Evolutionary conservation across 768 basidiomycete genomes (phyloP), one percentile per base, ranked within the genome.

Genomic region (Antrodiella citrinella): DNA sequence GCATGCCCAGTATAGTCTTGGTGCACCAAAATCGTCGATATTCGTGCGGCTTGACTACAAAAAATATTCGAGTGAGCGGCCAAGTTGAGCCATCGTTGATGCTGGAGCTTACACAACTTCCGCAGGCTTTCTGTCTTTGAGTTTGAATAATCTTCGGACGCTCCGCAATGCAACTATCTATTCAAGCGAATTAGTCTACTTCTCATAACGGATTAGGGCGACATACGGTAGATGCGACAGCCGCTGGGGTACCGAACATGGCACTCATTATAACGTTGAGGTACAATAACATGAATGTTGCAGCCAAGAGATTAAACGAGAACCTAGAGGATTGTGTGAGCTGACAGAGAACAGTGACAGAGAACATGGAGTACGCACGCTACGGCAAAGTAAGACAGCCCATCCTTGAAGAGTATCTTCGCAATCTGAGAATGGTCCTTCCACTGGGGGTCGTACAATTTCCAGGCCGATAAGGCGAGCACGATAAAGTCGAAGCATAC

Each of bases 181-280:
- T n/a, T n/a, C n/a, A n/a, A n/a, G n/a, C n/a, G n/a, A n/a, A n/a
- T n/a, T n/a, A n/a, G n/a, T n/a, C n/a, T n/a, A n/a, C n/a, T n/a
- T n/a, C n/a, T n/a, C n/a, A n/a, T n/a, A n/a, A n/a, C n/a, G n/a
- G n/a, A n/a, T n/a, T n/a, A n/a, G n/a, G n/a, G n/a, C 7, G 30
- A 60, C 73, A 57, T 55, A 84, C 83, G 30, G 82, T 83, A 47
- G 80, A 79, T 4, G 77, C 74, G 54, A 83, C 76, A 24, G 81
- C 81, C 44, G 82, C 81, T 3, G 82, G 82, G 39, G 84, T 81
- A 54, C 84, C 84, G 48, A 75, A 77, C 49, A 84, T 81, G 59
- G 84, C 76, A 26, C 78, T 81, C 81, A 84, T 82, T 49, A 84
- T 75, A n/a, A 78, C 71, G 55, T 84, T 85, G 47, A 84, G 67